Conservation (phyloP, 495 filamentous ascomycete genomes). For the Penicillium malachiteum region DNA sequence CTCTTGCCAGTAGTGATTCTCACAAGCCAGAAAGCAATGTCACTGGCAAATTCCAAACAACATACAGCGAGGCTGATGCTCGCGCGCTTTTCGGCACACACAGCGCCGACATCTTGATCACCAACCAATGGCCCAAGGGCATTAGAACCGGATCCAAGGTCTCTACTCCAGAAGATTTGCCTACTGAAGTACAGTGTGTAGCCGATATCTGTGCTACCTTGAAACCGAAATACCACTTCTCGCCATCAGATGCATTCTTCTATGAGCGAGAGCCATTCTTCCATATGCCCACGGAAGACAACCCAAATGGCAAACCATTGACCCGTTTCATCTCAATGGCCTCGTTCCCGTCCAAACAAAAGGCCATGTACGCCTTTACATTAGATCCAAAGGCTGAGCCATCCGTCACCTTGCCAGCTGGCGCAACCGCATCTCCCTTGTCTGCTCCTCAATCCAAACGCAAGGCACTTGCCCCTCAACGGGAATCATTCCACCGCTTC, state of each 20-base stretch:
- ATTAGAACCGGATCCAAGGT: conserved; percentile 63
- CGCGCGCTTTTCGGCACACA: conserved; percentile 70
- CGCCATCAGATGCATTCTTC: conserved; percentile 63
- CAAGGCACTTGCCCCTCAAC: conserved; percentile 47
- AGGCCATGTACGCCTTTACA: conserved; percentile 88
- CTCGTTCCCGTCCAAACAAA: conserved; percentile 68
- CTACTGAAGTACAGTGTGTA: conserved; percentile 54
- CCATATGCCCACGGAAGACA: conserved; percentile 57
- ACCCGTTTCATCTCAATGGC: conserved; percentile 90
- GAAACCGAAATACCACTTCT: conserved; percentile 88
- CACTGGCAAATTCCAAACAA: conserved; percentile 25
- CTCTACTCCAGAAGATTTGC: conserved; percentile 40
- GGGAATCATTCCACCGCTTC: conserved; percentile 62
- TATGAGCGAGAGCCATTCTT: conserved; percentile 95
- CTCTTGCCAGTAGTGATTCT: conserved; percentile 15
- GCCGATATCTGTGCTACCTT: conserved; percentile 72
- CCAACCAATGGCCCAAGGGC: conserved; percentile 76
- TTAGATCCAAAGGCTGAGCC: conserved; percentile 63
- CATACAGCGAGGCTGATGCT: conserved; percentile 73
- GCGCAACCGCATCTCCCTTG: conserved; percentile 72
- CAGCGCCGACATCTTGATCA: conserved; percentile 79
- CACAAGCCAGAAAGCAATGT: conserved; percentile 25
- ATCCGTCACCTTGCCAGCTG: conserved; percentile 56
- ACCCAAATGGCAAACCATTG: conserved; percentile 52
- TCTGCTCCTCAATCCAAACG: conserved; percentile 57